A percentile compares a stretch with the other conserved stretches of the same genome.
phyloP scores from a whole-genome alignment of 257 asterid genomes.

The Solanum ossicruentum region DNA sequence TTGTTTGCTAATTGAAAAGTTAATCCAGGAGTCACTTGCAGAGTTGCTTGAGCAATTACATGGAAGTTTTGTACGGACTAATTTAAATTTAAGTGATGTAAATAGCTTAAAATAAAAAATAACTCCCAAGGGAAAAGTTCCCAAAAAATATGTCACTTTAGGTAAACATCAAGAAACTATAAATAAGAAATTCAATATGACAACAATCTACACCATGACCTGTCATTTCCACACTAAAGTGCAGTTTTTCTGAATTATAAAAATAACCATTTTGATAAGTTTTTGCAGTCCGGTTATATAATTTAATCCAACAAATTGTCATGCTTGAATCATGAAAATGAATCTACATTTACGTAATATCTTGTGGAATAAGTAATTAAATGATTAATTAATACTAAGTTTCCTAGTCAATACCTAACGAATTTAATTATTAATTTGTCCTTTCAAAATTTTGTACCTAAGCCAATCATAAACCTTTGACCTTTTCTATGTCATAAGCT shows the following conservation, averaged over 20 bases:
- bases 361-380: neutral
- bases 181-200: neutral
- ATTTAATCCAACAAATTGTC: neutral
- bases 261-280: neutral
- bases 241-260: neutral
- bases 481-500: neutral
- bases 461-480: neutral
- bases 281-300: neutral
- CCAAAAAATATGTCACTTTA: neutral
- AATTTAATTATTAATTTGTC: neutral
- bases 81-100: neutral
- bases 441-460: neutral
- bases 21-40: neutral
- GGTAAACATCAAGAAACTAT: neutral
- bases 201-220: neutral
- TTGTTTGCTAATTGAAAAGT: neutral
- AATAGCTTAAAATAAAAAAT: neutral
- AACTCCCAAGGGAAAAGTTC: neutral
- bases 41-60: neutral
- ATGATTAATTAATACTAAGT: neutral
- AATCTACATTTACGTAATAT: neutral
- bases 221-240: neutral
- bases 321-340: neutral
- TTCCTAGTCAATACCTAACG: neutral
- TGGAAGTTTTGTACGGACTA: neutral